phyloP scores from a whole-genome alignment of 306 rosid species.

The Cucumis sativus region DNA sequence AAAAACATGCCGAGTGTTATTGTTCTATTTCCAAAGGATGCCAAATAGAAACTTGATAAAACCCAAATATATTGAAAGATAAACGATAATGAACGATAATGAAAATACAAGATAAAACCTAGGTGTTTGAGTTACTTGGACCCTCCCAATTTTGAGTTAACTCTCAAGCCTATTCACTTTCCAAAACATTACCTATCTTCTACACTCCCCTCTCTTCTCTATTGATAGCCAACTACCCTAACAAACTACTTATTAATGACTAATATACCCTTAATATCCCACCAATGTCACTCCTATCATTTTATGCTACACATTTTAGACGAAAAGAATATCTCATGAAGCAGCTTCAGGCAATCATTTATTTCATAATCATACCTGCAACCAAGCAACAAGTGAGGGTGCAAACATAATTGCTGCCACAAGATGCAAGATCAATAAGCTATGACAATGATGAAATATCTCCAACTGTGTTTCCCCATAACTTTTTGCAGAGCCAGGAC shows the following conservation, averaged over 20 bases:
- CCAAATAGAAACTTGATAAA: not conserved
- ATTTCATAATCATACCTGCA: slow-evolving; percentile 45
- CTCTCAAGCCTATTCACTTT: too few relatives aligned
- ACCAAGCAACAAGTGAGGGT: slow-evolving; percentile 82
- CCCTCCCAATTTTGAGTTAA: too few relatives aligned
- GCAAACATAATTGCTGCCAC: slow-evolving; percentile 73
- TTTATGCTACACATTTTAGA: not conserved
- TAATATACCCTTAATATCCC: too few relatives aligned
- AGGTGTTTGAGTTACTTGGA: too few relatives aligned
- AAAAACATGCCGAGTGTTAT: not conserved
- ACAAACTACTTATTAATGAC: too few relatives aligned
- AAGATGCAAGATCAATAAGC: slow-evolving; percentile 73
- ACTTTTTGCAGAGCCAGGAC: slow-evolving; percentile 61
- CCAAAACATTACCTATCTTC: too few relatives aligned
- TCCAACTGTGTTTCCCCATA: slow-evolving; percentile 76
- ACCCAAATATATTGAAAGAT: too few relatives aligned
- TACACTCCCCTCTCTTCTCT: too few relatives aligned
- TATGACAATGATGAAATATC: slow-evolving; percentile 79
- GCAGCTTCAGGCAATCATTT: not conserved
- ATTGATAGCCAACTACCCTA: too few relatives aligned
- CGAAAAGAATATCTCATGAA: not conserved
- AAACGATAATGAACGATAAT: too few relatives aligned
- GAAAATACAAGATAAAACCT: too few relatives aligned
- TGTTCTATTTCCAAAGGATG: not conserved
- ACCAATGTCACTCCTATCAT: too few relatives aligned